These are phyloP conservation scores for Leishmania guyanensis DNA, from an alignment of 208 protist species.

Conservation along the genomic window DNA sequence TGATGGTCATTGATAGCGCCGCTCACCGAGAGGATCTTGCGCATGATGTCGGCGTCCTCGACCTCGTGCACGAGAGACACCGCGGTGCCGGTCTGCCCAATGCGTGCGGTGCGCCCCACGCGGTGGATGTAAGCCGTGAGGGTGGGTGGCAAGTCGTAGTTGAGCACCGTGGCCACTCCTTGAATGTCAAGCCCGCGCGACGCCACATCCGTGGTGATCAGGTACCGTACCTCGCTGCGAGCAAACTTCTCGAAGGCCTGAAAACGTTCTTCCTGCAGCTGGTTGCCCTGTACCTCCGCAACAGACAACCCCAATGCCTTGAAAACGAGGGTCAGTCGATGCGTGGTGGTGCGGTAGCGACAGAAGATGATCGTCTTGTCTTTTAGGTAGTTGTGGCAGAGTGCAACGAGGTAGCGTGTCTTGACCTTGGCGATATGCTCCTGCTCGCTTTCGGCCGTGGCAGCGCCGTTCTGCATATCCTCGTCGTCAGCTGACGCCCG, in stretches of 20 bases:
- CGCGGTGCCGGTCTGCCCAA: slow-evolving; percentile 91
- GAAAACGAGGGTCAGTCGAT: slow-evolving; percentile 85
- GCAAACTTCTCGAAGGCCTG: slow-evolving; percentile 81
- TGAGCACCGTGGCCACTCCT: slow-evolving; percentile 96
- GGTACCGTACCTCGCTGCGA: slow-evolving; percentile 71
- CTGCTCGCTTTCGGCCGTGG: slow-evolving; percentile 24
- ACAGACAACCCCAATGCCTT: slow-evolving; percentile 54
- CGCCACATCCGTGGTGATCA: slow-evolving; percentile 93
- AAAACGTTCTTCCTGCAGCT: slow-evolving; percentile 87
- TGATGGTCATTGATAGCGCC: slow-evolving; percentile 76
- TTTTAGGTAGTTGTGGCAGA: slow-evolving; percentile 79
- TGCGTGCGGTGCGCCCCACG: slow-evolving; percentile 97
- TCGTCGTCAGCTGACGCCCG: slow-evolving; percentile 15
- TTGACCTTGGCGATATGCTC: slow-evolving; percentile 81
- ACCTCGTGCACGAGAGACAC: slow-evolving; percentile 95
- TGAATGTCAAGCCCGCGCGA: slow-evolving; percentile 97
- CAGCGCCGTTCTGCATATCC: background rate
- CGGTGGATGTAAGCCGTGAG: slow-evolving; percentile 99
- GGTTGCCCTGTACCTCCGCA: slow-evolving; percentile 87
- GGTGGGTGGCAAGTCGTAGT: slow-evolving; percentile 97
- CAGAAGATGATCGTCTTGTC: slow-evolving; percentile 90
- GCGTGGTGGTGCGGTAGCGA: slow-evolving; percentile 80
- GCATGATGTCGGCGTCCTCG: slow-evolving; percentile 84
- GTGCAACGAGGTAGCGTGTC: slow-evolving; percentile 77
- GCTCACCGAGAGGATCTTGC: slow-evolving; percentile 87